Base-by-base conservation (phyloP, 208 protist genomes). In the Leishmania amazonensis region DNA sequence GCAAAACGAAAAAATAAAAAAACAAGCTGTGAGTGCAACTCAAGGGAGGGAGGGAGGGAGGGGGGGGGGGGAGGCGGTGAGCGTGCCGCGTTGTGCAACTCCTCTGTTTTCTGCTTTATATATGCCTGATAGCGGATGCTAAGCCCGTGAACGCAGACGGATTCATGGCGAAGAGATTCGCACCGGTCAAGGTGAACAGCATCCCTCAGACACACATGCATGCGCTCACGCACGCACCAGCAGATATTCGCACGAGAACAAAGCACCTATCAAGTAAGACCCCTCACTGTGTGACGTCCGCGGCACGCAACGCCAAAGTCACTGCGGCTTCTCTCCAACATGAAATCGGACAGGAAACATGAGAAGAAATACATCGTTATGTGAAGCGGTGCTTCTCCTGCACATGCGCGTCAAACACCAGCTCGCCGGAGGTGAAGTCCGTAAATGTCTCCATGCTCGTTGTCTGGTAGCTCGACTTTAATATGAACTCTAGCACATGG, bases 401-500 rank as follows among this genome's bases (percentile, higher is more conserved):
- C 62, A 94, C 88, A 47, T 90, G 90, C 9, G 90, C 84, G 53
- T 95, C 91, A 78, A 94, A 94, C 5, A 92, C 74, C 17, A 96
- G 81, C 77, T 95, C 90, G 7, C 90, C 93, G 5, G 84, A 88
- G 72, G 80, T 89, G 80, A 93, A 93, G 78, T 93, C 90, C 3
- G 85, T 81, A 58, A 91, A 93, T 5, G 85, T 93, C 64, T 94
- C 89, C 82, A 93, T 89, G 58, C 84, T 90, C 57, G 93, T 91
- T 42, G 90, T 85, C 35, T 94, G 83, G 71, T 93, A 91, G 81
- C 89, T 92, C 35, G 86, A 84, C 64, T 90, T 86, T 9, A 89
- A 49, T n/a, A 96, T 93, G 77, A 95, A 95, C n/a, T 91, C 85
- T 51, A 96, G 51, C 57, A 94, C 90, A 11, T 88, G 70, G 9